Conservation (phyloP, 1,284 basidiomycete species). For the Sanghuangporus baumii region DNA sequence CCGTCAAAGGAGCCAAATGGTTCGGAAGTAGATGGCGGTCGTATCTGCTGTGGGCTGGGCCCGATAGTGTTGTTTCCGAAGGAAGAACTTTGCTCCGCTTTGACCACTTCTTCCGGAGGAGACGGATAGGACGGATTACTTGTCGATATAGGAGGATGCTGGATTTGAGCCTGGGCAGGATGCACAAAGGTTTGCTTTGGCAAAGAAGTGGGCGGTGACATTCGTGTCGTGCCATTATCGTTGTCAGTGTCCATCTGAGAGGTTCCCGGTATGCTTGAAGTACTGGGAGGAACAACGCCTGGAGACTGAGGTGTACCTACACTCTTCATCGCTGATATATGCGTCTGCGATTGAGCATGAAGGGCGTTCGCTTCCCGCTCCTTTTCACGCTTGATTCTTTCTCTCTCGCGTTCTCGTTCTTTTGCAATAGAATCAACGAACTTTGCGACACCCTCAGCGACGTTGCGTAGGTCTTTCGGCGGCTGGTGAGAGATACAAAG, state of each 20-base stretch:
- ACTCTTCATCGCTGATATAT: background rate
- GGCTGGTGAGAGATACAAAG: constrained; percentile 21
- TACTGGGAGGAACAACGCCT: background rate
- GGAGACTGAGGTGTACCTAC: background rate
- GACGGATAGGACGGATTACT: constrained; percentile 12
- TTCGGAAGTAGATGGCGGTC: constrained; percentile 11
- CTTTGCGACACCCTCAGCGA: constrained; percentile 52
- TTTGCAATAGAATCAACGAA: constrained; percentile 68
- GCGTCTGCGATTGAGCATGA: background rate
- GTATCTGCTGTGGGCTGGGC: constrained; percentile 14
- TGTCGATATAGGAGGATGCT: background rate
- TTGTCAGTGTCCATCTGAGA: background rate
- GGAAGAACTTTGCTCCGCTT: background rate
- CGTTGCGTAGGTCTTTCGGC: constrained; percentile 34
- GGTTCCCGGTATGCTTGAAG: background rate
- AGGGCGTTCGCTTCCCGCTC: constrained; percentile 25
- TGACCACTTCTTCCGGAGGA: constrained; percentile 12
- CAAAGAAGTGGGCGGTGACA: background rate
- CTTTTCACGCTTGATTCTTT: constrained; percentile 61
- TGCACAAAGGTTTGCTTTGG: constrained; percentile 7
- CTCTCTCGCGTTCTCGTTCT: constrained; percentile 67
- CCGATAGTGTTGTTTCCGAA: background rate
- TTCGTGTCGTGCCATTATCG: background rate
- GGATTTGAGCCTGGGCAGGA: background rate
- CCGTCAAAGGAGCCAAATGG: constrained; percentile 35